phyloP scores from a whole-genome alignment of 139 green algal genomes.

The Medakamo hakoo region DNA sequence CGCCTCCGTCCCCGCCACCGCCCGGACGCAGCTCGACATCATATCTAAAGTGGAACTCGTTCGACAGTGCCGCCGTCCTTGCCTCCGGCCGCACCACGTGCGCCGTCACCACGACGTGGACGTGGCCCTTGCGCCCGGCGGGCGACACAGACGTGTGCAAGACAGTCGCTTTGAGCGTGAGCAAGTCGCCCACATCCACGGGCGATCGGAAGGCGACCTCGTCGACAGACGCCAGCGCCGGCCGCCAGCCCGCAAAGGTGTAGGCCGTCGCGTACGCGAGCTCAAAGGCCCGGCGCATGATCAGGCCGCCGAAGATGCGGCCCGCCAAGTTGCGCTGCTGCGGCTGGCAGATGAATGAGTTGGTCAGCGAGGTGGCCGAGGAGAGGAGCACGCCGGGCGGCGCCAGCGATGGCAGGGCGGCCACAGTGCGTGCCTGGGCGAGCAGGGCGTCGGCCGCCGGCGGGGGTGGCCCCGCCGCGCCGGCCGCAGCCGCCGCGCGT shows the following conservation, averaged over 20 bases:
- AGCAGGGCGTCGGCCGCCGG: background rate
- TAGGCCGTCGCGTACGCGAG: slow-evolving; percentile 66
- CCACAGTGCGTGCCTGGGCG: background rate
- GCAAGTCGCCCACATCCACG: slow-evolving; percentile 63
- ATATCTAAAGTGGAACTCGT: background rate
- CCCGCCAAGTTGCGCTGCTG: slow-evolving; percentile 63
- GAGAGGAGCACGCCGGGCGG: slow-evolving; percentile 25
- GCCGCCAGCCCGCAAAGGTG: slow-evolving; percentile 48
- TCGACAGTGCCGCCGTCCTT: background rate
- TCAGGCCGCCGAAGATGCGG: slow-evolving; percentile 71
- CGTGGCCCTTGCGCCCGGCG: background rate
- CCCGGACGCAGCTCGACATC: background rate
- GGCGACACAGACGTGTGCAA: slow-evolving; percentile 11
- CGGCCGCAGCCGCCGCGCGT: slow-evolving; percentile 7
- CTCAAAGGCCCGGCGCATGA: slow-evolving; percentile 76
- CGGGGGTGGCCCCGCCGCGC: too few species aligned
- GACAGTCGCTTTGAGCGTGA: slow-evolving; percentile 42
- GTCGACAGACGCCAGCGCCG: slow-evolving; percentile 30
- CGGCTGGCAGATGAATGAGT: slow-evolving; percentile 63
- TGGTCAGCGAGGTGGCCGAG: slow-evolving; percentile 32
- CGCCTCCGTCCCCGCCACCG: too few species aligned
- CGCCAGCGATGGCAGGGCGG: slow-evolving; percentile 37
- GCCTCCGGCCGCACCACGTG: background rate
- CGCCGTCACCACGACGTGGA: background rate
- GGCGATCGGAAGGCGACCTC: slow-evolving; percentile 40